Conservation (phyloP, 176 grass and related monocot species). For the Aegilops sharonensis region DNA sequence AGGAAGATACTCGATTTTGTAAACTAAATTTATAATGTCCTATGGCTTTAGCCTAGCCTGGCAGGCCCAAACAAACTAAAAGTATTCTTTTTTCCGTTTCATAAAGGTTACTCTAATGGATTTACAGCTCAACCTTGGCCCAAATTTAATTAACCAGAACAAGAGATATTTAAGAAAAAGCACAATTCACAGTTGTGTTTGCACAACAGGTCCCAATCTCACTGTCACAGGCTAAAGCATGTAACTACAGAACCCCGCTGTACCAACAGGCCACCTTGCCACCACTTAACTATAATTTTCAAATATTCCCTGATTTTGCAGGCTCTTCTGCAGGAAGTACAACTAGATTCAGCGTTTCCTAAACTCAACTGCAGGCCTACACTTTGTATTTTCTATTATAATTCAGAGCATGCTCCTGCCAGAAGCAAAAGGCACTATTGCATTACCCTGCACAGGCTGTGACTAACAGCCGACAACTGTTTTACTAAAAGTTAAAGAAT, state of each 20-base stretch:
- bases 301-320: background rate
- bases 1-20: background rate
- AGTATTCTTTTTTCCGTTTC: background rate
- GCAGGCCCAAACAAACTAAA: background rate
- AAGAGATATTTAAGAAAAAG: background rate
- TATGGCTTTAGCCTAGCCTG: background rate
- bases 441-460: background rate
- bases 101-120: background rate
- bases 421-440: background rate
- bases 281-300: background rate
- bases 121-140: background rate
- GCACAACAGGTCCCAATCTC: background rate
- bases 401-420: background rate
- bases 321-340: background rate
- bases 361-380: background rate
- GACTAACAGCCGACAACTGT: background rate
- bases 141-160: conserved; percentile 2
- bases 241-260: background rate
- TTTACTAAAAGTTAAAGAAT: background rate
- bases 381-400: background rate
- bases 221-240: background rate
- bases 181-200: background rate
- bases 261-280: conserved; percentile 1
- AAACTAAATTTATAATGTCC: background rate
- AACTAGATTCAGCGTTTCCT: background rate